These are phyloP conservation scores for Aspergillus arachidicola DNA, from an alignment of 2,329 filamentous ascomycete genomes.

Conservation along the genomic window DNA sequence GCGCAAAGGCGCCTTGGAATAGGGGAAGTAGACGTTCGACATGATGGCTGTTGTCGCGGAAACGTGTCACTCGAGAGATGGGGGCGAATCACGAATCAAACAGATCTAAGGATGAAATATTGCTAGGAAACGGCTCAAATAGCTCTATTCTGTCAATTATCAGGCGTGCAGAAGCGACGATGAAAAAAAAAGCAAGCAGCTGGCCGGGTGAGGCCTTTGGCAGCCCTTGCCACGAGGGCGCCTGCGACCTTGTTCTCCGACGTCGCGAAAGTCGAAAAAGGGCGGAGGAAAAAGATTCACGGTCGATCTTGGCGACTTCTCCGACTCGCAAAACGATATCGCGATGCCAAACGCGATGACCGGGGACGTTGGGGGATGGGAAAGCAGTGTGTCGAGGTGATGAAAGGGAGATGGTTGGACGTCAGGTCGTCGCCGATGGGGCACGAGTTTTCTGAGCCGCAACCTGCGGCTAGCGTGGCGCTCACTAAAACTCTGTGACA, in stretches of 20 bases:
- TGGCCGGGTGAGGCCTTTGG: slow-evolving; percentile 49
- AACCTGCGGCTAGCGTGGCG: slow-evolving; percentile 27
- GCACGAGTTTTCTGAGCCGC: slow-evolving; percentile 44
- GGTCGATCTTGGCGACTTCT: slow-evolving; percentile 29
- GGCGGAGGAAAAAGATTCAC: slow-evolving; percentile 30
- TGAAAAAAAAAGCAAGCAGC: slow-evolving; percentile 38
- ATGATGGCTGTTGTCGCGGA: slow-evolving; percentile 60
- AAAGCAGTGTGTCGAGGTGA: slow-evolving; percentile 35
- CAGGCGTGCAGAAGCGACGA: slow-evolving; percentile 28
- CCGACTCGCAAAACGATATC: slow-evolving; percentile 37
- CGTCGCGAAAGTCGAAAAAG: slow-evolving; percentile 37
- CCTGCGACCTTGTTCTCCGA: slow-evolving; percentile 44
- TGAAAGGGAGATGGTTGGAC: slow-evolving; percentile 46
- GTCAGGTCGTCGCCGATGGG: slow-evolving; percentile 44
- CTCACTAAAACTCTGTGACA: slow-evolving; percentile 19
- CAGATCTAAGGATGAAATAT: slow-evolving; percentile 11
- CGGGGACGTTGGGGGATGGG: slow-evolving; percentile 35
- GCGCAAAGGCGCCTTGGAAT: slow-evolving; percentile 93
- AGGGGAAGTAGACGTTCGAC: slow-evolving; percentile 88
- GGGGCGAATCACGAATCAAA: slow-evolving; percentile 12
- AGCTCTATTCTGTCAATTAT: slow-evolving; percentile 10
- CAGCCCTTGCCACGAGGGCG: slow-evolving; percentile 53
- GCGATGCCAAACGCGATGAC: slow-evolving; percentile 47
- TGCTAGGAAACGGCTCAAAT: slow-evolving; percentile 12
- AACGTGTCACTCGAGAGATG: slow-evolving; percentile 16